These are phyloP conservation scores for Ogataea nonfermentans DNA, from an alignment of 805 yeast genomes.

Conservation along the genomic window DNA sequence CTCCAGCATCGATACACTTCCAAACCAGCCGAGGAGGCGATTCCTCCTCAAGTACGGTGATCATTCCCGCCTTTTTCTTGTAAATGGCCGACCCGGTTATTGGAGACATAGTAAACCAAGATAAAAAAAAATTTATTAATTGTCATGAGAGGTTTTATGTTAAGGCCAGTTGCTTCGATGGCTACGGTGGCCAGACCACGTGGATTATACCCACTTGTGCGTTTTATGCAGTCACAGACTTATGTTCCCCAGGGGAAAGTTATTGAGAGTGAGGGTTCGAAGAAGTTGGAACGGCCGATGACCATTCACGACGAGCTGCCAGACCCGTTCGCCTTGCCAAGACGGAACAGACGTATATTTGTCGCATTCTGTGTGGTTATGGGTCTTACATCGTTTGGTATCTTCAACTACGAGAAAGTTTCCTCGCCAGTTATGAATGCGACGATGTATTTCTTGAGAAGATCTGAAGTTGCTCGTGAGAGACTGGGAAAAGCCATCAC, in stretches of 20 bases:
- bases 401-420: slow-evolving; percentile 91
- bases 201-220: background rate
- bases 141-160: slow-evolving; percentile 3
- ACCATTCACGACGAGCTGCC: slow-evolving; percentile 81
- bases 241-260: slow-evolving; percentile 23
- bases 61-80: slow-evolving; percentile 55
- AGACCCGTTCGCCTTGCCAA: slow-evolving; percentile 61
- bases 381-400: slow-evolving; percentile 55
- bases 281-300: slow-evolving; percentile 39
- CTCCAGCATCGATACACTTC: slow-evolving; percentile 53
- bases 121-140: slow-evolving; percentile 2
- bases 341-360: slow-evolving; percentile 54
- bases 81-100: slow-evolving; percentile 51
- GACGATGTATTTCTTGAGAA: slow-evolving; percentile 78
- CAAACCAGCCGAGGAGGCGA: slow-evolving; percentile 55
- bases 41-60: slow-evolving; percentile 54
- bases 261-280: slow-evolving; percentile 24
- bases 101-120: slow-evolving; percentile 11
- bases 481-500: slow-evolving; percentile 73
- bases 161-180: no score
- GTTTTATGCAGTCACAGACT: slow-evolving; percentile 15
- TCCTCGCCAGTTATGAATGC: slow-evolving; percentile 87
- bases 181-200: background rate
- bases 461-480: slow-evolving; percentile 63
- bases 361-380: slow-evolving; percentile 51